These are phyloP conservation scores for Sporothrix brasiliensis DNA, from an alignment of 2,329 filamentous ascomycete genomes.

Conservation along the genomic window DNA sequence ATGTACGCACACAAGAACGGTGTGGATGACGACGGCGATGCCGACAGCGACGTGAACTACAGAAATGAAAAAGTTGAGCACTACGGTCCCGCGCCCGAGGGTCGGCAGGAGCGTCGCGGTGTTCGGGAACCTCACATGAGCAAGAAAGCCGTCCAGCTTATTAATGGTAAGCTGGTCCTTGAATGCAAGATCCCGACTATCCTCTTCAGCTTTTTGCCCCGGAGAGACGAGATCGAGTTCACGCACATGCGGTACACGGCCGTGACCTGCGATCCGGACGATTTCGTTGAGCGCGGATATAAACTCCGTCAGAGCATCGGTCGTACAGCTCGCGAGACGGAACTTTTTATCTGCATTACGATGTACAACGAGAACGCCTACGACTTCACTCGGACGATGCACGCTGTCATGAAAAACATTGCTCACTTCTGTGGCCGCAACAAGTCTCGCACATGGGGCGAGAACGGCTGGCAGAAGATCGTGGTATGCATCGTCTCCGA, in stretches of 20 bases:
- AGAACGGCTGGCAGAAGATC: slow-evolving; percentile 98
- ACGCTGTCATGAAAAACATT: slow-evolving; percentile 98
- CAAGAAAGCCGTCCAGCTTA: slow-evolving; percentile 90
- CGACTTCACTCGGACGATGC: slow-evolving; percentile 95
- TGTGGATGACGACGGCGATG: slow-evolving; percentile 10
- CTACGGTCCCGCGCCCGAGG: slow-evolving; percentile 85
- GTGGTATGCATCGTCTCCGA: slow-evolving; percentile 97
- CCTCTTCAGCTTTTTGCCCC: slow-evolving; percentile 91
- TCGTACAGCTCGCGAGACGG: slow-evolving; percentile 87
- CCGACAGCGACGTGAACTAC: background rate
- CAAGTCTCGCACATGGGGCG: slow-evolving; percentile 94
- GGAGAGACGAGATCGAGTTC: slow-evolving; percentile 91
- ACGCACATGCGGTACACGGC: slow-evolving; percentile 95
- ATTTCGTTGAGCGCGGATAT: slow-evolving; percentile 93
- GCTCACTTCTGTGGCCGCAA: slow-evolving; percentile 91
- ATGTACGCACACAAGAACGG: slow-evolving; percentile 25
- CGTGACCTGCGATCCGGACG: slow-evolving; percentile 86
- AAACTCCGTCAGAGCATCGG: slow-evolving; percentile 87
- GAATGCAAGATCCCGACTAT: slow-evolving; percentile 99
- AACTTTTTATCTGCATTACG: slow-evolving; percentile 93
- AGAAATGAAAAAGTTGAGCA: slow-evolving; percentile 67
- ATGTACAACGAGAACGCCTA: slow-evolving; percentile 99
- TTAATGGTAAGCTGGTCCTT: slow-evolving; percentile 95
- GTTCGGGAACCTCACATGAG: slow-evolving; percentile 85
- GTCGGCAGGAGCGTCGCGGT: slow-evolving; percentile 83